A percentile compares a stretch with the other conserved stretches of the same genome.
Evolutionary conservation across 345 rosid genomes (phyloP).

Genomic region (Pelargonium nanum): DNA sequence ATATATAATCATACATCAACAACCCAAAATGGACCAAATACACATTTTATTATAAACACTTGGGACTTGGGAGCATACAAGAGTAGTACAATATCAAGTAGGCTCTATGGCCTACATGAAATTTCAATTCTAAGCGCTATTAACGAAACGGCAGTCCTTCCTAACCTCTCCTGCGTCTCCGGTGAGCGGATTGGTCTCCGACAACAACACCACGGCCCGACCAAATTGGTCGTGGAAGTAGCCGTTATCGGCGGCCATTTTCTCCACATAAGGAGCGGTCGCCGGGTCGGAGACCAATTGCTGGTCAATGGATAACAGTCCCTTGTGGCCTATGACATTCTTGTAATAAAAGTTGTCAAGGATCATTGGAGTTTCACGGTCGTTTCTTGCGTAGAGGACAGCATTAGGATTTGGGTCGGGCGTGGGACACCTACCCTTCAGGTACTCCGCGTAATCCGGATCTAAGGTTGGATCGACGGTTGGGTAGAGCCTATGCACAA

Average conservation of each 20-base stretch:
- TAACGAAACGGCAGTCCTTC: constrained; percentile 67
- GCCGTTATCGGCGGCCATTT: constrained; percentile 65
- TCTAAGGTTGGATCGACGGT: constrained; percentile 56
- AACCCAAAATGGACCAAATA: not conserved
- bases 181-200: constrained; percentile 64
- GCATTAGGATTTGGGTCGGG: constrained; percentile 43
- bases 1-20: too few relatives aligned
- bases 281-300: constrained; percentile 51
- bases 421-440: constrained; percentile 51
- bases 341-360: constrained; percentile 68
- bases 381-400: constrained; percentile 57
- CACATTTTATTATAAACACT: too few relatives aligned
- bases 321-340: constrained; percentile 51
- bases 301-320: constrained; percentile 53
- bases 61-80: too few relatives aligned
- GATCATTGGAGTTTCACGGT: constrained; percentile 71
- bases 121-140: too few relatives aligned
- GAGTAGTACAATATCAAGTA: too few relatives aligned
- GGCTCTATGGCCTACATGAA: too few relatives aligned
- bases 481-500: constrained; percentile 68
- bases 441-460: constrained; percentile 50
- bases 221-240: constrained; percentile 65
- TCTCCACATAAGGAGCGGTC: constrained; percentile 45
- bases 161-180: constrained; percentile 67
- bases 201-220: constrained; percentile 40